Percentiles rank a stretch among this genome's conserved stretches.
These are phyloP conservation scores for Pelargonium fulgidum DNA, from an alignment of 441 rosid genomes.

Conservation along the genomic window DNA sequence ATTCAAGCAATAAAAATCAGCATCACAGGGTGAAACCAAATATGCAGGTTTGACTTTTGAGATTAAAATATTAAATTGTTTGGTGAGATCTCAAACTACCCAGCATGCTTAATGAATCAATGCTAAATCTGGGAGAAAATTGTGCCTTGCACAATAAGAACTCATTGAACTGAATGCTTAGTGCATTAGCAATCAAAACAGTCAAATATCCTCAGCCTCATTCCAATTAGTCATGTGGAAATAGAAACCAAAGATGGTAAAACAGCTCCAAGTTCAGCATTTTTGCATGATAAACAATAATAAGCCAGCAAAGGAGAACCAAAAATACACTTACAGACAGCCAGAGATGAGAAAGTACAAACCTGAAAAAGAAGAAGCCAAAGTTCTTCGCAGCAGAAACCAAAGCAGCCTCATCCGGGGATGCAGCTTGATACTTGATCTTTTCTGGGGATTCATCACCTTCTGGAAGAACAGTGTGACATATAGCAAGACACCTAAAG, in stretches of 20 bases:
- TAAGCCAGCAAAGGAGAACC: not conserved
- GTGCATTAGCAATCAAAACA: not conserved
- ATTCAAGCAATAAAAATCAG: not conserved
- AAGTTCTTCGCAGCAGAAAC: slow-evolving; percentile 97
- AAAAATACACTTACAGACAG: not conserved
- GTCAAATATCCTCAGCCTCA: not conserved
- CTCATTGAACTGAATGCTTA: not conserved
- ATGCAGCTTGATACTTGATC: slow-evolving; percentile 95
- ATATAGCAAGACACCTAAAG: slow-evolving; percentile 84
- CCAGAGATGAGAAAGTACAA: slow-evolving; percentile 13
- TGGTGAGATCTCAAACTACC: not conserved
- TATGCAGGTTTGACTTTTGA: not conserved
- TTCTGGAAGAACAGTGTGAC: slow-evolving; percentile 99
- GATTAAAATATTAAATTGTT: not conserved
- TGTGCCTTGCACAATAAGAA: not conserved
- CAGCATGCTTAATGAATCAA: not conserved
- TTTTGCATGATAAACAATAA: not conserved
- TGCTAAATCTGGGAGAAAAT: not conserved
- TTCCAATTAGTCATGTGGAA: not conserved
- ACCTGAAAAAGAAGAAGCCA: slow-evolving; percentile 98
- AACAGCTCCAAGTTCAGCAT: not conserved
- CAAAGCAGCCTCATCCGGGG: slow-evolving; percentile 99
- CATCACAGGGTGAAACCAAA: not conserved
- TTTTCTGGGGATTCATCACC: slow-evolving; percentile 97
- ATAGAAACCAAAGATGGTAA: not conserved